A percentile compares a stretch with the other conserved stretches of the same genome.
These are phyloP conservation scores for Backusella mclennaniae DNA, from an alignment of 192 early-diverging fungal genomes.

Conservation along the genomic window DNA sequence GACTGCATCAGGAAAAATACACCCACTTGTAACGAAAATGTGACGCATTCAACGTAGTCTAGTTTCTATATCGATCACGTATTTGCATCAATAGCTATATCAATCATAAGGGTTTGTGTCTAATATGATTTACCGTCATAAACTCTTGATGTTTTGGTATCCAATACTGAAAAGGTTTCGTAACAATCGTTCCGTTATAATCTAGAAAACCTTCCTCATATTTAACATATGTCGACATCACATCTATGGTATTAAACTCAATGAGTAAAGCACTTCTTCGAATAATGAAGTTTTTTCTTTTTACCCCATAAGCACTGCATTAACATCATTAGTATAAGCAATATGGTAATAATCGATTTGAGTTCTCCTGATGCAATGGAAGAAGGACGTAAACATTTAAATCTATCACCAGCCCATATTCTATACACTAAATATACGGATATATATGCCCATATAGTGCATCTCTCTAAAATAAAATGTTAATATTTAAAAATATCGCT, in stretches of 20 bases:
- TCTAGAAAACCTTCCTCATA: constrained; percentile 27
- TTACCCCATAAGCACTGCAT: constrained; percentile 29
- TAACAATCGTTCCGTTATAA: constrained; percentile 12
- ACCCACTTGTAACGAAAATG: constrained; percentile 23
- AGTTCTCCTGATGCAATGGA: constrained; percentile 25
- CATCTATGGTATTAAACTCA: constrained; percentile 10
- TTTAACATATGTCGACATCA: constrained; percentile 29
- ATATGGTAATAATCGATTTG: constrained; percentile 32
- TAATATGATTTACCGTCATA: constrained; percentile 9
- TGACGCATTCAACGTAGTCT: constrained; percentile 28
- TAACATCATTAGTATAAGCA: constrained; percentile 29
- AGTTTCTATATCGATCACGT: background rate
- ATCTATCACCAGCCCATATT: constrained; percentile 23
- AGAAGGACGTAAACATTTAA: constrained; percentile 22
- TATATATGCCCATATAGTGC: constrained; percentile 12
- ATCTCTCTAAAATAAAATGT: background rate
- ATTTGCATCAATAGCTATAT: background rate
- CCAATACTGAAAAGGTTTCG: constrained; percentile 24
- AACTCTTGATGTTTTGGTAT: constrained; percentile 8
- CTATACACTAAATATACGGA: constrained; percentile 20
- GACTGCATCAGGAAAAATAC: constrained; percentile 35
- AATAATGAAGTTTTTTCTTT: background rate
- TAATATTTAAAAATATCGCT: background rate
- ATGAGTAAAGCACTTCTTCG: background rate
- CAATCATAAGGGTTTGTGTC: background rate